phyloP scores from a whole-genome alignment of 2,329 filamentous ascomycete species.

The Lasiodiplodia hormozganensis region DNA sequence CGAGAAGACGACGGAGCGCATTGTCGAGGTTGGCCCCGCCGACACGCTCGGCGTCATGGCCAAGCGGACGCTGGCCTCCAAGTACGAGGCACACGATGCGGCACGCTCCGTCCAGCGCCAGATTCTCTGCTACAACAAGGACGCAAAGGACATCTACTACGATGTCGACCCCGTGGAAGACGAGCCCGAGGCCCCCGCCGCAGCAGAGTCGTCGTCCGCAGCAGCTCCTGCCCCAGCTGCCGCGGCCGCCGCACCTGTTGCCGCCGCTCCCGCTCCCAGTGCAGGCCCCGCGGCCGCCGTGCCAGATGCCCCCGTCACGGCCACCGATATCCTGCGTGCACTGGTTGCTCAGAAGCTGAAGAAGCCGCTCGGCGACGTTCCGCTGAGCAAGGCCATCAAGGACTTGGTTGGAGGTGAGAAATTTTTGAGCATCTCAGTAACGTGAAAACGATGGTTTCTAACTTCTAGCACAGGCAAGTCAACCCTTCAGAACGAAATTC shows the following conservation, averaged over 20 bases:
- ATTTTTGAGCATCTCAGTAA: neutral
- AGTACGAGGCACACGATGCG: slow-evolving; percentile 98
- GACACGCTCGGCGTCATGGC: slow-evolving; percentile 98
- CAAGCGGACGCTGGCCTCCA: slow-evolving; percentile 90
- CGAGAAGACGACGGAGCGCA: slow-evolving; percentile 93
- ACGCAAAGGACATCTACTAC: slow-evolving; percentile 99
- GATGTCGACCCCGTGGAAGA: slow-evolving; percentile 95
- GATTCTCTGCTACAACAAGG: slow-evolving; percentile 99
- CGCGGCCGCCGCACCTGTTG: slow-evolving; percentile 60
- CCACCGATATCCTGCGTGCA: slow-evolving; percentile 86
- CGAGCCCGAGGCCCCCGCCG: slow-evolving; percentile 68
- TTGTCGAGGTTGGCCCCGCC: slow-evolving; percentile 96
- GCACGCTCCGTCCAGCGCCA: slow-evolving; percentile 95
- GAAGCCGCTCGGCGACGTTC: slow-evolving; percentile 87
- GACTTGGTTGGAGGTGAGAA: slow-evolving; percentile 92
- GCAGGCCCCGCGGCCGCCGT: slow-evolving; percentile 88
- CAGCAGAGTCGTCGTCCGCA: slow-evolving; percentile 53
- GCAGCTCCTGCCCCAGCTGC: slow-evolving; percentile 59
- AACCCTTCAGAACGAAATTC: slow-evolving; percentile 97
- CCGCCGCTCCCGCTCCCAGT: slow-evolving; percentile 68
- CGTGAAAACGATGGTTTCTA: slow-evolving; percentile 19
- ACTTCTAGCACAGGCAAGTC: slow-evolving; percentile 76
- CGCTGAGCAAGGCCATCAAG: slow-evolving; percentile 96
- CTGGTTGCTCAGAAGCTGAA: slow-evolving; percentile 97
- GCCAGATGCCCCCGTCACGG: slow-evolving; percentile 84